Evolutionary conservation across 179 eudicot genomes (phyloP), one percentile per base, ranked within the genome.

Genomic region (Vitellaria paradoxa): DNA sequence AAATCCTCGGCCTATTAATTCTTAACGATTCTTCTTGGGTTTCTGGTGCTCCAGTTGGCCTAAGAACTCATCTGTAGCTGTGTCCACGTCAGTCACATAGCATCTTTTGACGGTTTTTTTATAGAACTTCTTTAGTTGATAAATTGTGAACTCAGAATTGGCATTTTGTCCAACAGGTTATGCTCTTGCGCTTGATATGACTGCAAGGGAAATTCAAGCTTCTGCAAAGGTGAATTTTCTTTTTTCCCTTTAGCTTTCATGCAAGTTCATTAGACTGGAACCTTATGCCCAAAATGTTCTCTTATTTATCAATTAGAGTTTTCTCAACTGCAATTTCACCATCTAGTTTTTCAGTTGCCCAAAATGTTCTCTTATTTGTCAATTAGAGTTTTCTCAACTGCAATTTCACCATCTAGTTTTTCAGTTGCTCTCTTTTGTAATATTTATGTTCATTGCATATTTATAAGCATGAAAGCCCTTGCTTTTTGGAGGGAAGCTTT

Each of bases 131-230:
- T 68, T 67, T 67, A 4, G 45, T 18, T 62, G 23, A 21, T 62
- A 62, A 6, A 30, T 8, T 8, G 17, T 40, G 21, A 40, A 67
- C 52, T 50, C 45, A 15, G 23, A 46, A 42, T 57, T 6, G 47
- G 18, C n/a, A 0, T 15, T 68, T 60, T 57, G 14, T 69, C 12
- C 13, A n/a, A 15, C 86, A 94, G 98, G 98, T 79, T 94, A 94
- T 88, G 98, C 98, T 53, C 88, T 94, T 87, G 98, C 88, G 26
- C 82, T 94, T 76, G 98, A 94, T 77, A 94, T 94, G 98, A 94
- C 98, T 78, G 97, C 97, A 20, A 94, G 98, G 86, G 97, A 94
- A 81, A 91, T 94, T 81, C 98, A 94, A 77, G 78, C 98, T 73
- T 46, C 82, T 75, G 96, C 96, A 55, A 94, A 94, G 98, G 98